Evolutionary conservation across 2,329 filamentous ascomycete species (phyloP), one percentile per base, ranked within the genome.

Genomic region (Cercospora zeae-maydis): DNA sequence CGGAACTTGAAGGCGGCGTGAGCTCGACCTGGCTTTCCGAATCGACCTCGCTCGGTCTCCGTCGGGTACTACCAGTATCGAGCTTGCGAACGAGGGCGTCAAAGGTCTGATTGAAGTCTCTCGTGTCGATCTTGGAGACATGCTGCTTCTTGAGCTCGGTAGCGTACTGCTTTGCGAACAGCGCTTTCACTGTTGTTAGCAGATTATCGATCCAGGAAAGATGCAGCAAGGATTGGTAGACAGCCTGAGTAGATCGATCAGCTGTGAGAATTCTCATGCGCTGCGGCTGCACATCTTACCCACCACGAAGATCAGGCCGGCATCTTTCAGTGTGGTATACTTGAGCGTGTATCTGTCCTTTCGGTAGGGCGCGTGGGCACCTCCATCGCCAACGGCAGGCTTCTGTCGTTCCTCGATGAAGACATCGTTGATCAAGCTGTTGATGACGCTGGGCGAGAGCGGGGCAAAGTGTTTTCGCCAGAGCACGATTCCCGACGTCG

Each of bases 191-290:
- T 73, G 98, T 96, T 74, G 97, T 93, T 69, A 99, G 87, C 53
- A 99, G 88, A 76, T 95, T 92, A 77, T 99, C 95, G 68, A 98
- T 91, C 95, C 96, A 99, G 11, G 91, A 93, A 8, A 99, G 85
- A 77, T 97, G 93, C 31, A 99, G 84, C 33, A 99, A 86, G 39
- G 93, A 97, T 75, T 96, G 91, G 77, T 99, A 99, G 67, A 99
- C 95, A 68, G 93, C 95, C 92, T 96, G 73, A 51, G 57, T 4
- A 51, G n/a, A 31, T 27, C 9, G 42, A 65, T 70, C 67, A 67
- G 65, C 58, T 59, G n/a, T 63, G 53, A 16, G 34, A 33, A 30
- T 30, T 24, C 34, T 5, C 24, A 13, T 47, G 27, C 36, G 36
- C 37, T 47, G 30, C 16, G 11, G 42, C 19, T 31, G 4, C 57